Conservation (phyloP, 78 protist genomes). For the Trichosphaerium sp. region DNA sequence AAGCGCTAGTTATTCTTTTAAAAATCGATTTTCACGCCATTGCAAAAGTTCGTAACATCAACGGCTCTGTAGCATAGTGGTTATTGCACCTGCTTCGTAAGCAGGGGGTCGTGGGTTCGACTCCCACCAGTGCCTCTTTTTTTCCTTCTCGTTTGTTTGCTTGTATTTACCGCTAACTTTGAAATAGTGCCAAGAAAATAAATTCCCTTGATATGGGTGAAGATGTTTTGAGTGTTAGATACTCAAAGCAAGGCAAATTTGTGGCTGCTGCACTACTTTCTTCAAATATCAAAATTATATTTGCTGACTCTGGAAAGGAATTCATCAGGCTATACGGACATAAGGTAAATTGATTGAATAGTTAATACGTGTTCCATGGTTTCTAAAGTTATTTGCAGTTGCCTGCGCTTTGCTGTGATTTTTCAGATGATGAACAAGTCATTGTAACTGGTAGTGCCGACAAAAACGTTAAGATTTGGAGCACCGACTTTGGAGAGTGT, state of each 20-base stretch:
- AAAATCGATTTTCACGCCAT: background rate
- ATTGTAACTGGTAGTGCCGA: constrained; percentile 87
- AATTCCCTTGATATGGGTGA: constrained; percentile 57
- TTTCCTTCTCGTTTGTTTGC: no score
- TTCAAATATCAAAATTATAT: constrained; percentile 75
- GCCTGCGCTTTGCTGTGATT: constrained; percentile 79
- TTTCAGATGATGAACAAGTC: constrained; percentile 66
- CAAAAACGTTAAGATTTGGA: constrained; percentile 89
- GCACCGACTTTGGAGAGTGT: constrained; percentile 94
- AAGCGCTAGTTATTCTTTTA: background rate
- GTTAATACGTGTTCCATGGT: background rate
- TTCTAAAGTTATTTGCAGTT: constrained; percentile 14
- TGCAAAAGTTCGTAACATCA: background rate
- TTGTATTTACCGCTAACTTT: no score
- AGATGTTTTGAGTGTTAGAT: constrained; percentile 60
- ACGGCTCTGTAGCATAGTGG: no score
- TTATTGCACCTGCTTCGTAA: no score
- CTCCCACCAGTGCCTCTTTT: no score
- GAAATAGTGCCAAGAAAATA: background rate
- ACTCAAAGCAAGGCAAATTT: constrained; percentile 33
- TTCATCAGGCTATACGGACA: constrained; percentile 92
- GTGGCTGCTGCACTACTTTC: constrained; percentile 82
- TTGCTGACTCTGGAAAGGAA: constrained; percentile 71
- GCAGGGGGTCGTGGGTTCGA: no score
- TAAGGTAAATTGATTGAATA: constrained; percentile 23